These are phyloP conservation scores for Vachellia collinsii DNA, from an alignment of 306 rosid species.

Conservation along the genomic window DNA sequence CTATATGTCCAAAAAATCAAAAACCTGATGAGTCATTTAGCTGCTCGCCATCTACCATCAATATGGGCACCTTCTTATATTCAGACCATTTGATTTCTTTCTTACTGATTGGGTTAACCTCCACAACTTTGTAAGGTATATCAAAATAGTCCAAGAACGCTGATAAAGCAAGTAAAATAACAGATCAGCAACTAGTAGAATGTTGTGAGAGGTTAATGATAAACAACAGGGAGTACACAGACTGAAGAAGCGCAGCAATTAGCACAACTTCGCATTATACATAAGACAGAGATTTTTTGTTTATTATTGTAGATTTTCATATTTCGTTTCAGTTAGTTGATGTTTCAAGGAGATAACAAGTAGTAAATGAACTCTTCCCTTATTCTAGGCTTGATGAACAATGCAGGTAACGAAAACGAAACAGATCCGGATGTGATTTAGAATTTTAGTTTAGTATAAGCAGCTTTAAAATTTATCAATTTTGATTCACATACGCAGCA, in stretches of 20 bases:
- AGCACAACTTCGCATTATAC: slow-evolving; percentile 9
- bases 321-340: neutral
- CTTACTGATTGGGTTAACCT: slow-evolving; percentile 94
- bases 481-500: neutral
- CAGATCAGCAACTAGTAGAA: slow-evolving; percentile 32
- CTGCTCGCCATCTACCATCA: slow-evolving; percentile 90
- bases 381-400: neutral
- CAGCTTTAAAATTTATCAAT: neutral
- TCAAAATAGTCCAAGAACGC: slow-evolving; percentile 92
- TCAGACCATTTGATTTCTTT: slow-evolving; percentile 97
- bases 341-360: neutral
- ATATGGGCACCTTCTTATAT: slow-evolving; percentile 92
- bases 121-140: slow-evolving; percentile 88
- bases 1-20: neutral
- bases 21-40: slow-evolving; percentile 96
- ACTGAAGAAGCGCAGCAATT: neutral
- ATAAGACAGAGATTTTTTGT: neutral
- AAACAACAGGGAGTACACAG: slow-evolving; percentile 8
- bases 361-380: neutral
- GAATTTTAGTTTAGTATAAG: neutral
- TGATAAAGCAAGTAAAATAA: slow-evolving; percentile 46
- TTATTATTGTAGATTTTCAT: neutral
- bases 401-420: neutral
- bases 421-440: neutral
- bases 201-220: slow-evolving; percentile 10